phyloP scores from a whole-genome alignment of 805 yeast genomes.

The Candida sonorensis region DNA sequence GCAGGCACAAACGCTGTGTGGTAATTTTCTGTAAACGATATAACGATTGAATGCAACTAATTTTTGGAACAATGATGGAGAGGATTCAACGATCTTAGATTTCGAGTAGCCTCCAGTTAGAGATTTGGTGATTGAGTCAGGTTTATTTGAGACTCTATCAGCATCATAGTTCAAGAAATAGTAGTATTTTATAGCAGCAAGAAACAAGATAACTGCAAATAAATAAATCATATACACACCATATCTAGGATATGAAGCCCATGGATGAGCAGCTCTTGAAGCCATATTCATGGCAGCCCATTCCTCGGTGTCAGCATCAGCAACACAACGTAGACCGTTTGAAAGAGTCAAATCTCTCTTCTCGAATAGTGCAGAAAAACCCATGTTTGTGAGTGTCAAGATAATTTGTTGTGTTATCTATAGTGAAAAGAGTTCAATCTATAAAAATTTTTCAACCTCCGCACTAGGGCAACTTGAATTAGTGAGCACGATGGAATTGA shows the following conservation, averaged over 20 bases:
- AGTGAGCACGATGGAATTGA: too few species aligned
- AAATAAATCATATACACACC: constrained; percentile 35
- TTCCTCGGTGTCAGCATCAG: constrained; percentile 22
- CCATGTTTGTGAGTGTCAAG: too few species aligned
- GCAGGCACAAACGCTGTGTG: constrained; percentile 25
- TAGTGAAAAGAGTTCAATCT: too few species aligned
- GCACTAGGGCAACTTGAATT: too few species aligned
- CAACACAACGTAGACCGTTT: constrained; percentile 34
- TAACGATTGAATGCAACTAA: constrained; percentile 25
- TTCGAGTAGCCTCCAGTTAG: too few species aligned
- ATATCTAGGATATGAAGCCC: constrained; percentile 27
- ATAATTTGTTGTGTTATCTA: too few species aligned
- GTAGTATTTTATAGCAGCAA: constrained; percentile 27
- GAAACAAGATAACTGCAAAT: constrained; percentile 30
- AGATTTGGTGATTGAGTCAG: too few species aligned
- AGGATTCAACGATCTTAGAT: too few species aligned
- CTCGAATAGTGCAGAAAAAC: too few species aligned
- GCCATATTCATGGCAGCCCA: constrained; percentile 15
- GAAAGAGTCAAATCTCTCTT: constrained; percentile 12
- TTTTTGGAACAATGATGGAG: constrained; percentile 11
- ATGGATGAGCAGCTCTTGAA: constrained; percentile 27
- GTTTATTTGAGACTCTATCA: constrained; percentile 9
- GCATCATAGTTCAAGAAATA: constrained; percentile 11
- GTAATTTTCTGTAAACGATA: constrained; percentile 27
- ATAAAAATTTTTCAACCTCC: too few species aligned